A percentile compares a stretch with the other conserved stretches of the same genome.
Evolutionary conservation across 1,284 basidiomycete genomes (phyloP).

Genomic region (Coniophora puteana): DNA sequence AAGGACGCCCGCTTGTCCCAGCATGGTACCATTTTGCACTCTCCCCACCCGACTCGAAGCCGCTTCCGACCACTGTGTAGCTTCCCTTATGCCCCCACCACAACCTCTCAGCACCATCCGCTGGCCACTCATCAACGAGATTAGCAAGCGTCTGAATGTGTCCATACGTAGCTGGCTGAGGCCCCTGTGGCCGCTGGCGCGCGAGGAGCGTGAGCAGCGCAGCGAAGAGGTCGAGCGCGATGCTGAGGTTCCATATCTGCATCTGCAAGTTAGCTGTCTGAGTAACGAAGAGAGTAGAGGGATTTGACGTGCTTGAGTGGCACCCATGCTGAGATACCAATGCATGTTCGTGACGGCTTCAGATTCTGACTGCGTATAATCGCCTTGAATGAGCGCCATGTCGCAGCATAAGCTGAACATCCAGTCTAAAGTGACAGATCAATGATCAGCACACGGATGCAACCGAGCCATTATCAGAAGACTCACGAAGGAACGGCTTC

Average conservation of each 20-base stretch:
- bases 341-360: no score
- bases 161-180: constrained; percentile 6
- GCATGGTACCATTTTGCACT: background rate
- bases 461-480: background rate
- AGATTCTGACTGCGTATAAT: no score
- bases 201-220: constrained; percentile 3
- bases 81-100: constrained; percentile 5
- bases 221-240: no score
- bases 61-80: background rate
- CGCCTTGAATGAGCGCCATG: no score
- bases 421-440: constrained; percentile 4
- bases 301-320: no score
- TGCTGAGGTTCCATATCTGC: no score
- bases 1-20: constrained; percentile 3
- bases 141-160: constrained; percentile 8
- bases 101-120: background rate
- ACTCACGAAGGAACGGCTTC: constrained; percentile 2
- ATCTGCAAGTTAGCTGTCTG: no score
- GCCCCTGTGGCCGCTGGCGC: constrained; percentile 1
- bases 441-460: background rate
- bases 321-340: no score
- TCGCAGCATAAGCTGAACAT: no score
- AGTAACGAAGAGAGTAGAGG: no score
- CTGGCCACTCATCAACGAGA: constrained; percentile 5
- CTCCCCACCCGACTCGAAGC: no score